Percentiles rank a stretch among this genome's conserved stretches.
Evolutionary conservation across 2,329 filamentous ascomycete genomes (phyloP).

Genomic region (Colletotrichum falcatum): DNA sequence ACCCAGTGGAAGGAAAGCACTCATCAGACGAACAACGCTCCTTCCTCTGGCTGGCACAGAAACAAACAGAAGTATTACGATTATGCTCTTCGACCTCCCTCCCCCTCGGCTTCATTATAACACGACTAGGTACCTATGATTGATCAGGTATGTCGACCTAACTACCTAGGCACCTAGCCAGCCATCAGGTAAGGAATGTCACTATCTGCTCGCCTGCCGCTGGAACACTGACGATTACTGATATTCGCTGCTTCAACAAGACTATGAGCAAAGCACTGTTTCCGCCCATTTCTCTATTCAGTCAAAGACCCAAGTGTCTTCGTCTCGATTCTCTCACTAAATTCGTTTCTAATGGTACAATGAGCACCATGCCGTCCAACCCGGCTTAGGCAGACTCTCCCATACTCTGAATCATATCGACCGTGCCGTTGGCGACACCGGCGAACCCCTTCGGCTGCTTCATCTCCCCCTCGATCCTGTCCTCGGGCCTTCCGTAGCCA

Average conservation of each 20-base stretch:
- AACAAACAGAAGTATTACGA: no score
- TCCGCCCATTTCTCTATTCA: neutral
- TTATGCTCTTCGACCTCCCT: no score
- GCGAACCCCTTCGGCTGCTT: conserved; percentile 21
- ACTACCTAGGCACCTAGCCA: no score
- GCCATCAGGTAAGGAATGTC: no score
- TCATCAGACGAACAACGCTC: no score
- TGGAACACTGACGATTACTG: no score
- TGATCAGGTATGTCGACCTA: no score
- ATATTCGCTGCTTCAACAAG: neutral
- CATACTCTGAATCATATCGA: conserved; percentile 38
- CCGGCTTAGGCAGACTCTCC: conserved; percentile 24
- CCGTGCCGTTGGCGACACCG: conserved; percentile 33
- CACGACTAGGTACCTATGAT: no score
- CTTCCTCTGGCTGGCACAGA: no score
- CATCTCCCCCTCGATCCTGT: conserved; percentile 10
- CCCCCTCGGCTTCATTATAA: no score
- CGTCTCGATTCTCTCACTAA: neutral
- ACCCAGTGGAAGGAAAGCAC: no score
- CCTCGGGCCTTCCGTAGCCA: conserved; percentile 60
- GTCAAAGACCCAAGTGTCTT: neutral
- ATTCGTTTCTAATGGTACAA: neutral
- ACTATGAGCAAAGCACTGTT: neutral
- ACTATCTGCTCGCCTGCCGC: no score
- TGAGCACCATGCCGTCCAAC: neutral